A percentile compares a stretch with the other conserved stretches of the same genome.
Conservation (phyloP, 331 rosid genomes). For the Dryas integrifolia region DNA sequence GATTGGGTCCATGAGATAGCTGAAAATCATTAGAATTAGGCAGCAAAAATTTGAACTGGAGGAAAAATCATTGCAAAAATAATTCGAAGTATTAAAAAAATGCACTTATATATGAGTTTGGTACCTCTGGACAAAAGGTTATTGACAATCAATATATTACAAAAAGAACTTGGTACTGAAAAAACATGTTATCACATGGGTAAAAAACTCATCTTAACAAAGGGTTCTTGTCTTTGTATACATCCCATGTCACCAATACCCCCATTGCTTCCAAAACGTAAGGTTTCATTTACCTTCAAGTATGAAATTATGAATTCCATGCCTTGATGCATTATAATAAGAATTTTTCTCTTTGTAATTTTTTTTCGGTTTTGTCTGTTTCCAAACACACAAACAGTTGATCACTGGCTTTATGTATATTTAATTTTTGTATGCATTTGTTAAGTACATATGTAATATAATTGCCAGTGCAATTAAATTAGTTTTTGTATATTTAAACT, state of each 20-base stretch:
- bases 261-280: not conserved
- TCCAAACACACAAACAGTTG: not conserved
- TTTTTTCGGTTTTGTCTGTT: not conserved
- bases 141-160: not conserved
- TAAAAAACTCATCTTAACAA: not conserved
- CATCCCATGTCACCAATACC: not conserved
- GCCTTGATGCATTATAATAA: not conserved
- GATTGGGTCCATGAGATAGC: slow-evolving; percentile 61
- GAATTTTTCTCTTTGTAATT: not conserved
- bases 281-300: not conserved
- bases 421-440: no score
- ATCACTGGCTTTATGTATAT: not conserved
- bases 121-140: not conserved
- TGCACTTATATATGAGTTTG: not conserved
- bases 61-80: not conserved
- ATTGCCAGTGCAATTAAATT: not conserved
- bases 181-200: not conserved
- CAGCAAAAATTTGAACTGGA: slow-evolving; percentile 13
- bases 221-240: not conserved
- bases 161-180: not conserved
- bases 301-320: not conserved
- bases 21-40: slow-evolving; percentile 39
- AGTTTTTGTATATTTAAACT: not conserved
- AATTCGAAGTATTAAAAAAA: not conserved
- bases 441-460: not conserved